Conservation (phyloP, 139 green algal species). For the Mesotaenium endlicherianum region DNA sequence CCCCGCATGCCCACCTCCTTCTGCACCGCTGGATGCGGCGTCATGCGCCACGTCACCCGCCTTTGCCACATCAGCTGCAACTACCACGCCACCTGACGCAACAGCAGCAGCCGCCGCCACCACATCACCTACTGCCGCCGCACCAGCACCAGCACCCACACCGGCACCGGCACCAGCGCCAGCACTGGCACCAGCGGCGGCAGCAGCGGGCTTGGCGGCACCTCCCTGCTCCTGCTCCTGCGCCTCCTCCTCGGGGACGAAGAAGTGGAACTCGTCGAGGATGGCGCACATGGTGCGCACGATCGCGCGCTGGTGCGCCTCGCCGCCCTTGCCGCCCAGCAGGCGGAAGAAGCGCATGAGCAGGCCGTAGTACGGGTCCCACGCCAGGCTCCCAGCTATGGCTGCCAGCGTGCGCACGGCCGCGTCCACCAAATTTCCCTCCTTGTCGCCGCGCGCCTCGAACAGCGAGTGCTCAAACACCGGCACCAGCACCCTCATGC, state of each 20-base stretch:
- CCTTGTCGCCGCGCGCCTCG: conserved; percentile 21
- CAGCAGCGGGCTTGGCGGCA: no score
- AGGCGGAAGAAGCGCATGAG: conserved; percentile 15
- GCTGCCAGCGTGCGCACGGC: background rate
- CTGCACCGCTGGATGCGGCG: no score
- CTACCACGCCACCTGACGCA: no score
- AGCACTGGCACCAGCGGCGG: no score
- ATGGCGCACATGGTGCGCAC: conserved; percentile 26
- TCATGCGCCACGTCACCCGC: no score
- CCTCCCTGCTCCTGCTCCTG: background rate
- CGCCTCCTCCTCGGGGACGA: background rate
- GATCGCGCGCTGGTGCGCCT: conserved; percentile 13
- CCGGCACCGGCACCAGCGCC: no score
- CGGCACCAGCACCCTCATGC: conserved; percentile 9
- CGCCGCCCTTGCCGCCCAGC: background rate
- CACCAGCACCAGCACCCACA: no score
- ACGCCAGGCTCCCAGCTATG: conserved; percentile 4
- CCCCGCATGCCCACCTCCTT: no score
- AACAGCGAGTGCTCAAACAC: background rate
- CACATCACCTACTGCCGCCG: no score
- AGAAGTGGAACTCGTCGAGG: conserved; percentile 39
- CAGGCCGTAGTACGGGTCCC: conserved; percentile 25
- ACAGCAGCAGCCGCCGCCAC: no score
- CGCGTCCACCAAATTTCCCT: conserved; percentile 22
- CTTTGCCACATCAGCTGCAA: no score